Evolutionary conservation across 768 basidiomycete species (phyloP), one percentile per base, ranked within the genome.

Genomic region (Kwoniella pini): DNA sequence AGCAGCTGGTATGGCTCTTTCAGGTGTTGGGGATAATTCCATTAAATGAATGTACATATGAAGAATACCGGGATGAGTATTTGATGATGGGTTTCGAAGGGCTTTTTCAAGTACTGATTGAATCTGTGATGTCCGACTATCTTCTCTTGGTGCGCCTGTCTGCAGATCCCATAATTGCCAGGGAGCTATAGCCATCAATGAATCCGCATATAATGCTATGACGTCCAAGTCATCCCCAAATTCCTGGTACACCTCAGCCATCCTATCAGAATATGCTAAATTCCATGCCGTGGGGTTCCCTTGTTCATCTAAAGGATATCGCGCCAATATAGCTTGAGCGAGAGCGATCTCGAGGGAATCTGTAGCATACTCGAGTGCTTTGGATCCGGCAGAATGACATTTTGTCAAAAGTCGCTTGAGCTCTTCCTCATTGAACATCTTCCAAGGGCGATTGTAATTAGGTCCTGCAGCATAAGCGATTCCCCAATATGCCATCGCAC

Each of bases 21-120:
- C 72, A 3, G 72, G 72, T 4, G n/a, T 28, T 2, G 62, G 30
- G 19, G 72, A 74, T 53, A 71, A 48, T 48, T 74, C 72, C 43
- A 57, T 69, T n/a, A 71, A 60, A 49, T 74, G 72, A 40, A 74
- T 69, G 56, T 71, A 74, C 38, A 71, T 52, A 53, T 74, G 72
- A 3, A 74, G 54, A 10, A 71, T 27, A 26, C 69, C 69, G 2
- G 72, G 67, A 54, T 74, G 72, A 9, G 30, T 40, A 39, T 30
- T 27, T 1, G 56, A 64, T 1, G 10, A 27, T 10, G 62, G 64
- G 22, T 30, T 19, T 13, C 19, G 10, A 24, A 68, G 40, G 10
- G 46, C 53, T 15, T 63, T 62, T 53, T 71, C 65, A 19, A 74
- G 57, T 1, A 71, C 65, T 6, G 3, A 17, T 30, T 66, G 53